phyloP scores from a whole-genome alignment of 2,329 filamentous ascomycete genomes.

The Fonsecaea multimorphosa region DNA sequence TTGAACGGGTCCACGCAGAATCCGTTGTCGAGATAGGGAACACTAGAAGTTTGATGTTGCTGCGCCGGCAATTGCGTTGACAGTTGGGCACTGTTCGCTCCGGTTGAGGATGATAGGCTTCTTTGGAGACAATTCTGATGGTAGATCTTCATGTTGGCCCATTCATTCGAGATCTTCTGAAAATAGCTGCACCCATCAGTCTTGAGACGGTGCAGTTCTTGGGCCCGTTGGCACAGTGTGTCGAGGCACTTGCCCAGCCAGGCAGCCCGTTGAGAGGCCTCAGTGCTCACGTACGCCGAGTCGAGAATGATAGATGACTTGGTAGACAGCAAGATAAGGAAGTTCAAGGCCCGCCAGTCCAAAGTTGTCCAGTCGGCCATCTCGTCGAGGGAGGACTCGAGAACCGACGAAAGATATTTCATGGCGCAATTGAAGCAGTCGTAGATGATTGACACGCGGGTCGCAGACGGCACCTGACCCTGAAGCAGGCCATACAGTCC shows the following conservation, averaged over 20 bases:
- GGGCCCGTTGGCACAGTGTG: conserved; percentile 22
- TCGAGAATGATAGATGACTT: conserved; percentile 30
- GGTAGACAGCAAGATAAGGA: conserved; percentile 26
- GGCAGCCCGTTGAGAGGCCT: conserved; percentile 24
- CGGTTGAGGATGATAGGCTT: conserved; percentile 2
- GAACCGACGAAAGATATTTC: conserved; percentile 19
- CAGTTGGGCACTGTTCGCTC: conserved; percentile 2
- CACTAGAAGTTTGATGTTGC: conserved; percentile 1
- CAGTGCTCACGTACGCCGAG: conserved; percentile 20
- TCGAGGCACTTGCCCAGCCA: conserved; percentile 31
- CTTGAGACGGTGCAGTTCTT: conserved; percentile 21
- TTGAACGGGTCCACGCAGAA: conserved; percentile 28
- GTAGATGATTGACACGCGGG: conserved; percentile 27
- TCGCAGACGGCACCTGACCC: conserved; percentile 23
- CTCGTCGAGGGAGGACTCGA: conserved; percentile 23
- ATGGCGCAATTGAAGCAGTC: conserved; percentile 27
- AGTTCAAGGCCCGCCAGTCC: conserved; percentile 30
- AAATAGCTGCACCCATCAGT: conserved; percentile 20
- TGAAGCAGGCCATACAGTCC: conserved; percentile 30
- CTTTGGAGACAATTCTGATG: conserved; percentile 28
- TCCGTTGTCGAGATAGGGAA: conserved; percentile 4
- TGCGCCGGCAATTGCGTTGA: not conserved
- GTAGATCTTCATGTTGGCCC: conserved; percentile 25
- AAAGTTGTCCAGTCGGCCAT: conserved; percentile 27
- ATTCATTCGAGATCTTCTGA: conserved; percentile 22